Evolutionary conservation across 2,329 filamentous ascomycete species (phyloP).

Genomic region (Dendrostoma leiphaemia): DNA sequence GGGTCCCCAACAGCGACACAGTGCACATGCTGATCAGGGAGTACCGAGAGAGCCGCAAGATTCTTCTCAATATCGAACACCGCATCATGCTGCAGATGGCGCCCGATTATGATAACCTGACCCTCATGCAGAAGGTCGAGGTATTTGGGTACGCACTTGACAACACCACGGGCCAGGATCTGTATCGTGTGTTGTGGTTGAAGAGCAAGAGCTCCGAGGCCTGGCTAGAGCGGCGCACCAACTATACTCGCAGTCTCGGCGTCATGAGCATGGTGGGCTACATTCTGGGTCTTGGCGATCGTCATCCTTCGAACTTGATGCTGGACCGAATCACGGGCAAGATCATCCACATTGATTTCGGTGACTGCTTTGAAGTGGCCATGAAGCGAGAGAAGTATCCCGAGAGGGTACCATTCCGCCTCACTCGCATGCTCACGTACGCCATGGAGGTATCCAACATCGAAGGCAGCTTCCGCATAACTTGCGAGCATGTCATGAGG

Average conservation of each 20-base stretch:
- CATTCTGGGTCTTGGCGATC: slow-evolving; percentile 92
- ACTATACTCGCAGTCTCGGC: slow-evolving; percentile 93
- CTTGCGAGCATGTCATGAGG: slow-evolving; percentile 97
- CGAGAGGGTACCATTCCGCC: slow-evolving; percentile 92
- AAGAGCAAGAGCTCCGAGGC: slow-evolving; percentile 98
- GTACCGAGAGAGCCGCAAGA: slow-evolving; percentile 95
- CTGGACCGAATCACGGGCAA: slow-evolving; percentile 94
- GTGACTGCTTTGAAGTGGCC: slow-evolving; percentile 98
- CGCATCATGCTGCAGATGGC: slow-evolving; percentile 99
- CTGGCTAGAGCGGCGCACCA: slow-evolving; percentile 97
- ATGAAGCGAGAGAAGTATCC: slow-evolving; percentile 99
- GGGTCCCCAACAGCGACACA: slow-evolving; percentile 97
- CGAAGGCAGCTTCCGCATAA: slow-evolving; percentile 96
- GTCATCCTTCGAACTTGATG: slow-evolving; percentile 97
- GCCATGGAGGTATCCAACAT: slow-evolving; percentile 99
- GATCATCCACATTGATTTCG: slow-evolving; percentile 98
- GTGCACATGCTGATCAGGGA: slow-evolving; percentile 95
- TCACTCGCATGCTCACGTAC: slow-evolving; percentile 98
- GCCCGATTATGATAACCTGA: slow-evolving; percentile 96
- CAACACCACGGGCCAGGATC: slow-evolving; percentile 97
- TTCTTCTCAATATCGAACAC: slow-evolving; percentile 97
- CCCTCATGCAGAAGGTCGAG: slow-evolving; percentile 99
- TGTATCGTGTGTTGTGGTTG: slow-evolving; percentile 97
- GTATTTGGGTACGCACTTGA: slow-evolving; percentile 99
- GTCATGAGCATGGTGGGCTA: slow-evolving; percentile 99